Conservation (phyloP, 352 stramenopile species). For the Phytopythium aichiense region DNA sequence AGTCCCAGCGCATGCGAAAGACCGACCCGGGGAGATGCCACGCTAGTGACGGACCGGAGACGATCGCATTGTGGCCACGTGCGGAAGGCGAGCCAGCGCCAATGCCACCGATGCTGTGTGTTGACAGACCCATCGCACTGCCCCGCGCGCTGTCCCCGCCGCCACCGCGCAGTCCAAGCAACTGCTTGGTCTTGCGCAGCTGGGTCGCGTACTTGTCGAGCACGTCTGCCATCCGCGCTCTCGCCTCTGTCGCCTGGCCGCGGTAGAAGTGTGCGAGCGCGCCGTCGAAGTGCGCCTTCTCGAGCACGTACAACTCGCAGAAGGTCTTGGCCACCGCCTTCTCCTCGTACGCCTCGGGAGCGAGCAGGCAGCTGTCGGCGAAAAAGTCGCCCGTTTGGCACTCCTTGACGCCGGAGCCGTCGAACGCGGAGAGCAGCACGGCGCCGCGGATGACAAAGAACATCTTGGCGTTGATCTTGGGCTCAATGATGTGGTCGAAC, state of each 20-base stretch:
- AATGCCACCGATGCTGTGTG: not conserved
- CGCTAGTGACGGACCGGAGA: slow-evolving; percentile 1
- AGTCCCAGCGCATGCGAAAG: slow-evolving; percentile 55
- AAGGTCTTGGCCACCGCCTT: slow-evolving; percentile 75
- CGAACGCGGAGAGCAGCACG: slow-evolving; percentile 43
- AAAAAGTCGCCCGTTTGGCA: slow-evolving; percentile 69
- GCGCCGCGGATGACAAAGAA: slow-evolving; percentile 68
- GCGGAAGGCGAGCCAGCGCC: slow-evolving; percentile 1
- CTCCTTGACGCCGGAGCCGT: slow-evolving; percentile 43
- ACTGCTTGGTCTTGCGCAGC: slow-evolving; percentile 70
- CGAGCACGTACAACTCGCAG: slow-evolving; percentile 75
- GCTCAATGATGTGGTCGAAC: slow-evolving; percentile 56
- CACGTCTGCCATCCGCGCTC: slow-evolving; percentile 32
- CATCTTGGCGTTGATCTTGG: slow-evolving; percentile 71
- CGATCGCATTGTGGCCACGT: slow-evolving; percentile 1
- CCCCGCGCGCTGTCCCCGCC: not conserved
- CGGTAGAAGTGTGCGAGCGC: slow-evolving; percentile 52
- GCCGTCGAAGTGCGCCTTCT: slow-evolving; percentile 58
- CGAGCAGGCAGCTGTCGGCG: slow-evolving; percentile 52
- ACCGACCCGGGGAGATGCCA: slow-evolving; percentile 48
- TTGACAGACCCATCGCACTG: not conserved
- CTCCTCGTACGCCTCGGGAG: slow-evolving; percentile 57
- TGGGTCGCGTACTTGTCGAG: slow-evolving; percentile 60
- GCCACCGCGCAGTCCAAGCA: slow-evolving; percentile 47
- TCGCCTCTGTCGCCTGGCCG: slow-evolving; percentile 20